Base-by-base conservation (phyloP, 768 basidiomycete genomes). In the Kwoniella sp. region DNA sequence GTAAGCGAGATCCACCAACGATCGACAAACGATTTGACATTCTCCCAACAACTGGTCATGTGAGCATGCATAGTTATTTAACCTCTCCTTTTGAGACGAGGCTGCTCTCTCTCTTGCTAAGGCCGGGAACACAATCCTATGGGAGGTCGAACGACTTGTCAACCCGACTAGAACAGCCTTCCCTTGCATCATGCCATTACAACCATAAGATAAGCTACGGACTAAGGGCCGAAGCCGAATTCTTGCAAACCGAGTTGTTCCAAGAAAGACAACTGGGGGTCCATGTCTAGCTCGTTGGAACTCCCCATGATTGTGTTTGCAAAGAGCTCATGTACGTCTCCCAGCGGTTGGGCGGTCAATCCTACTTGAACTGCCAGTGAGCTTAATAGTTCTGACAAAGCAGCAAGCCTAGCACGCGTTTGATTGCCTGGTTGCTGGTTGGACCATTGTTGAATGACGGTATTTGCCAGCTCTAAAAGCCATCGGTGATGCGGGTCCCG, bases 381-480 rank as follows among this genome's bases (percentile, higher is more conserved):
- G 48, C 36, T 36, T 13, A 65, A 26, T 15, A 65, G 47, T 1
- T 44, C 58, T 8, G 64, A 65, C 52, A 65, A 30, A 24, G 58
- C 53, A 12, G 64, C 64, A 13, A 55, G 26, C 17, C 64, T 44
- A 7, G 21, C 29, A 26, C 58, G 25, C 8, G 50, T 30, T 4
- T 37, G 46, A 22, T 62, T 51, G 22, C 19, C 19, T 3, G 60
- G 55, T 46, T 49, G 27, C 33, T 62, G 60, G 26, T 19, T 30
- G 10, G 67, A 57, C 67, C 67, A 68, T 25, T 59, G 53, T 17
- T 68, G 67, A 5, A 64, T 64, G 0, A 61, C 48, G 9, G 51
- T 60, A 30, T 68, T 53, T 7, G 67, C 58, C 9, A 53, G 44
- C 5, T 60, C 53, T 3, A 68, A 37, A 6, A 64, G 44, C 54